These are phyloP conservation scores for Phoenix roebelenii DNA, from an alignment of 176 grass and related monocot genomes.

Conservation along the genomic window DNA sequence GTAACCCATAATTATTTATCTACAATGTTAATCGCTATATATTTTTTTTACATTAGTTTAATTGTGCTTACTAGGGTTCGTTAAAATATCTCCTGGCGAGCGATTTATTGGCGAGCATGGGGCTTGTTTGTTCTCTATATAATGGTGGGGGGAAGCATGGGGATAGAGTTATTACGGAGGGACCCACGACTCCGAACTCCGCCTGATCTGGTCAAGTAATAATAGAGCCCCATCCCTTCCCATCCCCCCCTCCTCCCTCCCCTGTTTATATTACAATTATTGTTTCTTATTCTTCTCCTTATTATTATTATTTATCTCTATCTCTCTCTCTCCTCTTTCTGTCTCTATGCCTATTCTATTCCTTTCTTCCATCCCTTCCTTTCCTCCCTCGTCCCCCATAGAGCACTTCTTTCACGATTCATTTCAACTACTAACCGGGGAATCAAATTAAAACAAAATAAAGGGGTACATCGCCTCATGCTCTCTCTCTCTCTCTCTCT, in stretches of 20 bases:
- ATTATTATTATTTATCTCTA: background rate
- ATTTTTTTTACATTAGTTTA: background rate
- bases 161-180: slow-evolving; percentile 14
- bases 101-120: background rate
- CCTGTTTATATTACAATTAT: background rate
- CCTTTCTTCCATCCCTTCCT: too few species aligned
- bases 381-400: background rate
- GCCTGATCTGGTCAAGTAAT: slow-evolving; percentile 16
- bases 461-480: background rate
- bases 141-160: background rate
- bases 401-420: background rate
- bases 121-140: background rate
- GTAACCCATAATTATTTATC: background rate
- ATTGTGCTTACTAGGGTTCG: too few species aligned
- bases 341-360: background rate
- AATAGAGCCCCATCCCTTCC: slow-evolving; percentile 1
- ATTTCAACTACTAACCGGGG: background rate
- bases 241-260: background rate
- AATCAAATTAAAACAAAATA: background rate
- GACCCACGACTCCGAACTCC: background rate
- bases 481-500: background rate
- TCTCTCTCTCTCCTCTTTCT: background rate
- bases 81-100: too few species aligned
- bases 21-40: too few species aligned
- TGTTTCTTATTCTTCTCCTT: background rate